A percentile compares a stretch with the other conserved stretches of the same genome.
phyloP scores from a whole-genome alignment of 2,329 filamentous ascomycete species.

The Verticillium isaacii region DNA sequence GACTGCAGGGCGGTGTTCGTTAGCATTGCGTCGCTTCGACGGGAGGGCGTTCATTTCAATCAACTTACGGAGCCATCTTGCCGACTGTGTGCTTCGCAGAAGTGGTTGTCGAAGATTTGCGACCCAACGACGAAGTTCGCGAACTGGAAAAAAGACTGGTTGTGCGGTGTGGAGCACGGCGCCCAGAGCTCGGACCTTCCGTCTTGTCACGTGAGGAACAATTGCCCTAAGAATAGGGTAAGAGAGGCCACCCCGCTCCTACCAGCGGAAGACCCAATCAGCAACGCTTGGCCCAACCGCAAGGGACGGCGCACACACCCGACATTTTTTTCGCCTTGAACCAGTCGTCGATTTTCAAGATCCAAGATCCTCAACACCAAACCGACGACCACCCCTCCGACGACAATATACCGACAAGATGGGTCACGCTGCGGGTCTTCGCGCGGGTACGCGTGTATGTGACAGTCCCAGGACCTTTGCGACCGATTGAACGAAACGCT shows the following conservation, averaged over 20 bases:
- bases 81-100: slow-evolving; percentile 16
- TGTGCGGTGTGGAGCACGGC: not conserved
- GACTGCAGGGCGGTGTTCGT: slow-evolving; percentile 20
- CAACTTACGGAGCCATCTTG: slow-evolving; percentile 39
- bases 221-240: not conserved
- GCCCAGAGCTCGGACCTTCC: not conserved
- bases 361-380: not conserved
- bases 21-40: slow-evolving; percentile 6
- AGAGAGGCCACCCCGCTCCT: not conserved
- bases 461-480: slow-evolving; percentile 8
- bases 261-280: not conserved
- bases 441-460: slow-evolving; percentile 79
- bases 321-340: not conserved
- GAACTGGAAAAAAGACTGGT: slow-evolving; percentile 5
- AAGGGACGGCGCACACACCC: not conserved
- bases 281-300: not conserved
- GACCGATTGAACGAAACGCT: slow-evolving; percentile 19
- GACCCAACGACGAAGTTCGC: not conserved
- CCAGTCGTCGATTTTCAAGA: not conserved
- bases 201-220: not conserved
- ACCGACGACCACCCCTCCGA: not conserved
- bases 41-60: not conserved
- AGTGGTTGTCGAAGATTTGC: not conserved
- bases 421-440: slow-evolving; percentile 85
- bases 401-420: slow-evolving; percentile 49